Percentiles rank a stretch among this genome's conserved stretches.
phyloP scores from a whole-genome alignment of 371 early-diverging fungal species.

The Mortierella polycephala region DNA sequence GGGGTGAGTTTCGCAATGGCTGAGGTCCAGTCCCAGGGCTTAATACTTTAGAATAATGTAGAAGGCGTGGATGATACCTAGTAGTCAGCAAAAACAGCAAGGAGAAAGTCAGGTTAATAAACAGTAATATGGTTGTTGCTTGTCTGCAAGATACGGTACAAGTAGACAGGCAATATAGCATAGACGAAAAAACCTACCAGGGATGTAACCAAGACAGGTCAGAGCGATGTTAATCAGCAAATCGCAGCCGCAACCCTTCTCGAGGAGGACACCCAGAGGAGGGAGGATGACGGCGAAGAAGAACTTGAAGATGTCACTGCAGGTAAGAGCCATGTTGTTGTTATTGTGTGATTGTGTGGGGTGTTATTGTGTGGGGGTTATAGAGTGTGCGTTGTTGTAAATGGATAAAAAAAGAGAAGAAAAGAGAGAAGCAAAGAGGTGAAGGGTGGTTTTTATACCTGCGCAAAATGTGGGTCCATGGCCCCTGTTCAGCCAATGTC shows the following conservation, averaged over 20 bases:
- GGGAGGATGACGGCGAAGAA: slow-evolving; percentile 59
- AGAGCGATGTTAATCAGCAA: slow-evolving; percentile 83
- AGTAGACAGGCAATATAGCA: not conserved
- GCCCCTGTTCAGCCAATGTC: not conserved
- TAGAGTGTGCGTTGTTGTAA: slow-evolving; percentile 76
- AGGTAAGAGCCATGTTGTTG: slow-evolving; percentile 58
- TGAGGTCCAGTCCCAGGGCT: not conserved
- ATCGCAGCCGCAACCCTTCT: slow-evolving; percentile 75
- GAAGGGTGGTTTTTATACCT: slow-evolving; percentile 3
- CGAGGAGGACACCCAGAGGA: slow-evolving; percentile 61
- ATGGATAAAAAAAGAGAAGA: slow-evolving; percentile 28
- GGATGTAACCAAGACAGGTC: slow-evolving; percentile 85
- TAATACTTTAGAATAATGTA: slow-evolving; percentile 53
- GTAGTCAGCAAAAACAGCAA: not conserved
- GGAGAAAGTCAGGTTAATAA: not conserved
- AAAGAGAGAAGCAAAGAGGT: slow-evolving; percentile 1
- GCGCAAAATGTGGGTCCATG: not conserved
- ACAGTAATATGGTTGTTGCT: not conserved
- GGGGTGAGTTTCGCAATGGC: not conserved
- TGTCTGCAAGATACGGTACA: not conserved
- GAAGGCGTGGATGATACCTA: slow-evolving; percentile 54
- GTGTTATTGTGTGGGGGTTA: slow-evolving; percentile 65
- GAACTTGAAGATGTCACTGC: slow-evolving; percentile 61
- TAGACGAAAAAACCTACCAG: slow-evolving; percentile 63
- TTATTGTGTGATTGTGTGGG: slow-evolving; percentile 61